A percentile compares a stretch with the other conserved stretches of the same genome.
Conservation (phyloP, 192 early-diverging fungal species). For the Kappamyces sp. region DNA sequence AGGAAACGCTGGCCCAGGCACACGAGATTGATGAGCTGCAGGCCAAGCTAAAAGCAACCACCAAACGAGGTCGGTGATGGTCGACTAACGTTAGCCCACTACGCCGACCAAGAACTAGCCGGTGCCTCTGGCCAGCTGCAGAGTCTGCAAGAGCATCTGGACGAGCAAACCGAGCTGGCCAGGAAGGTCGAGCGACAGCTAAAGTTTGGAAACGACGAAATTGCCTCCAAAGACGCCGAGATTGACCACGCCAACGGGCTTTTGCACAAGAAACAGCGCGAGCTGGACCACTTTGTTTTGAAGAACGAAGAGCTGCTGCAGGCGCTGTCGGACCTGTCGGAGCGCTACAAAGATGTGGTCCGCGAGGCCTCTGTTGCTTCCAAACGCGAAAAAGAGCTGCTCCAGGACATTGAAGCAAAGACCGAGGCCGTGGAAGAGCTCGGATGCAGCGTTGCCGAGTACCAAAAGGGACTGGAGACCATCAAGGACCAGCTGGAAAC, state of each 20-base stretch:
- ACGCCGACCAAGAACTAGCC: too few relatives aligned
- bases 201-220: slow-evolving; percentile 15
- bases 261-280: neutral
- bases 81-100: too few relatives aligned
- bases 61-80: too few relatives aligned
- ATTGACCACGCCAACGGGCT: neutral
- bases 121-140: too few relatives aligned
- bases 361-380: slow-evolving; percentile 25
- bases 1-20: neutral
- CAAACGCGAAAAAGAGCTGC: slow-evolving; percentile 30
- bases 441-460: neutral
- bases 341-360: slow-evolving; percentile 33
- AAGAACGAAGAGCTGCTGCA: slow-evolving; percentile 19
- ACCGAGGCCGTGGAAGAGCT: slow-evolving; percentile 15
- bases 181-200: slow-evolving; percentile 17
- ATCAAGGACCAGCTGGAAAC: slow-evolving; percentile 8
- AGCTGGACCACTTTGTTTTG: neutral
- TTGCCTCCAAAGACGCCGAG: slow-evolving; percentile 11
- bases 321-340: slow-evolving; percentile 33
- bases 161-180: neutral
- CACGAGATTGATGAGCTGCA: neutral
- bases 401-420: slow-evolving; percentile 26
- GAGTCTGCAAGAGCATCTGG: slow-evolving; percentile 17
- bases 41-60: neutral
- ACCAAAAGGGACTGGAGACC: slow-evolving; percentile 15